Evolutionary conservation across 2,329 filamentous ascomycete species (phyloP), one percentile per base, ranked within the genome.

Genomic region (Sclerotinia minor): DNA sequence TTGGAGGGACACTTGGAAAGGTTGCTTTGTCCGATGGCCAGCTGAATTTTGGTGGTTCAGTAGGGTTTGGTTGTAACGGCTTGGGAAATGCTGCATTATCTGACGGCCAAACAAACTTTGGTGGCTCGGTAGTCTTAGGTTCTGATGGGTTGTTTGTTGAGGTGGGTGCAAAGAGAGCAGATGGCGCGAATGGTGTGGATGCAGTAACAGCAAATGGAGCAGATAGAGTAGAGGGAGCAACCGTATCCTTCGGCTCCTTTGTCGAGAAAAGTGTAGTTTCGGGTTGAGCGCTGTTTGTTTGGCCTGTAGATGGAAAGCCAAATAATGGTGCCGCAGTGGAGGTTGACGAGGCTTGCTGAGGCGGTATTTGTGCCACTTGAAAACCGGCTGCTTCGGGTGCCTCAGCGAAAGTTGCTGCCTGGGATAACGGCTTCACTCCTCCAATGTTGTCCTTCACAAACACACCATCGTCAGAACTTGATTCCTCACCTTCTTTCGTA

Each of bases 401-500:
- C 32, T 57, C 50, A 11, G 32, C 7, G 17, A 53, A 21, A 13
- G 29, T 49, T 5, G 5, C 26, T 49, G 32, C 29, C 38, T 50
- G n/a, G 32, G 49, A 38, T 38, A 50, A 59, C 7, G 63, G 44
- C n/a, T n/a, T 50, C 4, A 24, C 49, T 5, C 55, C 41, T 24
- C 55, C 47, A 11, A n/a, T 32, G 29, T 70, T 58, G 63, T 75
- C 72, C 45, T 70, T 71, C 9, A 76, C 71, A 57, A 76, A 76
- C 19, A 75, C 60, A 2, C 64, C 58, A 15, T 69, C 68, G 13
- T 79, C 78, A 69, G 82, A 81, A 60, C 26, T 55, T 26, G 35
- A 54, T 45, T 70, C 53, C 24, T 65, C 57, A 15, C n/a, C 29
- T n/a, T 61, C 41, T 32, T 57, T 47, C 7, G 24, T 41, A 38